Base-by-base conservation (phyloP, 2,329 filamentous ascomycete genomes). In the Aspergillus phoenicis region DNA sequence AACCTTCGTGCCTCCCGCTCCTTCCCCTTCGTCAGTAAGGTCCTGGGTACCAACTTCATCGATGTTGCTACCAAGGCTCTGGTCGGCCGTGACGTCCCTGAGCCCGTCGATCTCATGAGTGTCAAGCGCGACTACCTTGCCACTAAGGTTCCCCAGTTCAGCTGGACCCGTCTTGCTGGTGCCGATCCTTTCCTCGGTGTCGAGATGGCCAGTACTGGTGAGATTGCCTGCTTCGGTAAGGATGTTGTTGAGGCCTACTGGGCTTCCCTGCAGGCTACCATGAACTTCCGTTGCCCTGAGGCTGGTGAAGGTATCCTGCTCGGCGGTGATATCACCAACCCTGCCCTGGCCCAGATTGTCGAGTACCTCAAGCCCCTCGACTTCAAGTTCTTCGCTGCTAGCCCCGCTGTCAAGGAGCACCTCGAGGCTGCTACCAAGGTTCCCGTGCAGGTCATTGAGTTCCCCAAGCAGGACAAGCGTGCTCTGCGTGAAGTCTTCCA, bases 211-310 rank as follows among this genome's bases (percentile, higher is more conserved):
- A 93, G 89, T 66, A 99, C 95, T 17, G 95, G 95, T 78, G 95
- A 99, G 81, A 97, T 99, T 85, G 95, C 95, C 68, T 98, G 95
- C 83, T 99, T 99, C 80, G 95, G 95, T 66, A 97, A 95, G 82
- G 85, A 97, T 73, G 86, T 99, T 10, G 85, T 98, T 53, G 95
- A 99, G 77, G 95, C 95, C 57, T 99, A 99, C 87, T 99, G 95
- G 95, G 85, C 93, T 26, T 96, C 93, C 17, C 84, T 97, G 64
- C 95, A 99, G 81, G 95, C 92, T 20, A 94, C 91, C 71, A 99
- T 98, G 94, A 99, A 98, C 87, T 98, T 98, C 91, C 91, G 93
- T 70, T 87, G 97, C 72, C 95, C 95, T 47, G 89, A 96, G 78
- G 91, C 93, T 57, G 95, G 95, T 67, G 93, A 97, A 84, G 94